Evolutionary conservation across 1,139 yeast genomes (phyloP), one percentile per base, ranked within the genome.

Genomic region (Yamadazyma trypodendri): DNA sequence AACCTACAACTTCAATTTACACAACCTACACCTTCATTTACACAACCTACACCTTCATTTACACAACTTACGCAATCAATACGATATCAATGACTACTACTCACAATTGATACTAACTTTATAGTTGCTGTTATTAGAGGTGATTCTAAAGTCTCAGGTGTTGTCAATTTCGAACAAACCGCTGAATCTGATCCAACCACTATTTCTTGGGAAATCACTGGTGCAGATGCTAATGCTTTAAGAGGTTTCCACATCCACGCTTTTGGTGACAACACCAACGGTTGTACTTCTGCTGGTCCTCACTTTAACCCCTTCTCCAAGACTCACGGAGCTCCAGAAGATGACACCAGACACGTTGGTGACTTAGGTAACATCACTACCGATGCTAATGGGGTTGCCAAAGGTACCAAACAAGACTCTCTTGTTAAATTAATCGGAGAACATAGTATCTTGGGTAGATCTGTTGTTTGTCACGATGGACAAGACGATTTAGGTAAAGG

Each of bases 241-340:
- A 84, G 96, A 68, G 98, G 97, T 36, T 90, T 92, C 96, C 98
- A 92, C 77, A 73, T 92, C 61, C 98, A 92, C 71, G 85, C 87
- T 61, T 92, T 90, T 59, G 98, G 98, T 73, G 98, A 92, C 76
- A 88, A 89, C 79, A 89, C 97, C 71, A 90, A 92, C 64, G 97
- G 98, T 48, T 90, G 97, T 73, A 89, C 96, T 45, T 88, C 97
- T 50, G 97, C 98, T 41, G 98, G 98, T 58, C 96, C 97, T 44
- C 98, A 92, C 72, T 90, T 88, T 81, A 92, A 92, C 79, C 97
- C 97, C 51, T 85, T 84, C 65, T 73, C 78, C 52, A 83, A 84
- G 75, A 78, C 80, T 52, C 98, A 92, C 67, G 98, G 98, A 69
- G 89, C 94, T 44, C 97, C 97, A 65, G 82, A 80, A 58, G 96